Base-by-base conservation (phyloP, 805 yeast genomes). In the Lachancea fermentati region DNA sequence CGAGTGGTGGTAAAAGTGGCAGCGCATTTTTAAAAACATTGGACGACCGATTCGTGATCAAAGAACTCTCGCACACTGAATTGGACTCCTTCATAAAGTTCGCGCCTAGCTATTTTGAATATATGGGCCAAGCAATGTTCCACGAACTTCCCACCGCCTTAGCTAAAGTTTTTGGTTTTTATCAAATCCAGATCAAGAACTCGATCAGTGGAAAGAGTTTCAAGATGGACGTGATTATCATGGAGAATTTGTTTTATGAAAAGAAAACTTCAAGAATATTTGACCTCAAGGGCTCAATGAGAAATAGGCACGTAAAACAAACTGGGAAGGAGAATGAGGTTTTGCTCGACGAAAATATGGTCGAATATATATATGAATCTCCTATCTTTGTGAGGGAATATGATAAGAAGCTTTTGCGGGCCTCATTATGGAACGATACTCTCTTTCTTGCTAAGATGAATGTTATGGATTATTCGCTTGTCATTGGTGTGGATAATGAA, bases 401-500 rank as follows among this genome's bases (percentile, higher is more conserved):
- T 52, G 91, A 88, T 57, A 93, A 93, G 57, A 81, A 85, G 51
- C 65, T 88, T 29, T 62, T 93, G 36, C 67, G 96, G 34, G 91
- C 96, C 0, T 89, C 96, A 0, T 65, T 93, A 19, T 93, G 95
- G 83, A 93, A 94, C 56, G 99, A 93, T 54, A 93, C 97, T 0
- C 67, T 93, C 12, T 94, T 93, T 58, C 66, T 93, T 39, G 88
- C 95, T 3, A 93, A 94, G 54, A 86, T 93, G 95, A 95, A 93
- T 57, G 97, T 93, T 4, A 93, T 93, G 99, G 99, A 93, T 61
- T 93, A 93, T 57, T 91, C 97, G 0, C 68, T 93, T 48, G 96
- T 93, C 7, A 81, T 93, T 44, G 99, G 97, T 0, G 85, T 93
- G 30, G 95, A 93, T 57, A 67, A 63, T 36, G 73, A 76, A 16